These are phyloP conservation scores for Neurospora discreta DNA, from an alignment of 495 filamentous ascomycete genomes.

Conservation along the genomic window DNA sequence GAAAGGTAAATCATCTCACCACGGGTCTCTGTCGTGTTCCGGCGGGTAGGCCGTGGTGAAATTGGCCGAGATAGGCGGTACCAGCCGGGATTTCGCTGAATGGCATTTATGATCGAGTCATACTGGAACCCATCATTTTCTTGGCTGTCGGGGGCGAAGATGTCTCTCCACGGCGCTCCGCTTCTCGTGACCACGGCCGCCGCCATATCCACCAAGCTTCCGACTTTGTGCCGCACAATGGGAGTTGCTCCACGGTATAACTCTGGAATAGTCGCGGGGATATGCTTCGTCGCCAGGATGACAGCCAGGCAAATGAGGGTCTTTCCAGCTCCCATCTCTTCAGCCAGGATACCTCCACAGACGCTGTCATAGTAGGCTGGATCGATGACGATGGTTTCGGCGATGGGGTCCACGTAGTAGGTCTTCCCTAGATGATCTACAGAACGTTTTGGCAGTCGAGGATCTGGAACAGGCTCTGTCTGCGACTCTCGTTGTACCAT, in stretches of 20 bases:
- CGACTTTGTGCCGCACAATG: slow-evolving; percentile 10
- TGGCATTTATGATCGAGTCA: slow-evolving; percentile 39
- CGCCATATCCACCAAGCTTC: slow-evolving; percentile 49
- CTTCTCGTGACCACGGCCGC: slow-evolving; percentile 53
- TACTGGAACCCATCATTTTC: slow-evolving; percentile 25
- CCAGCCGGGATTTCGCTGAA: slow-evolving; percentile 40
- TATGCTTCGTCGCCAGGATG: slow-evolving; percentile 66
- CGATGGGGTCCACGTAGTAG: slow-evolving; percentile 66
- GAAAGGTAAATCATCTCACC: slow-evolving; percentile 43
- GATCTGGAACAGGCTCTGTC: slow-evolving; percentile 56
- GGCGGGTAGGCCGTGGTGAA: slow-evolving; percentile 15
- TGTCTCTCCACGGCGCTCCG: slow-evolving; percentile 55
- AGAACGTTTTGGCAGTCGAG: slow-evolving; percentile 46
- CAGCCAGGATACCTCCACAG: slow-evolving; percentile 66
- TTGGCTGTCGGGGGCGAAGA: slow-evolving; percentile 32
- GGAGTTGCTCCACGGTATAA: slow-evolving; percentile 4
- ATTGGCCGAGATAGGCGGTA: slow-evolving; percentile 42
- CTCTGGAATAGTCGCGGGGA: slow-evolving; percentile 53
- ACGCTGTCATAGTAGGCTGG: slow-evolving; percentile 63
- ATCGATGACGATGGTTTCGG: slow-evolving; percentile 46
- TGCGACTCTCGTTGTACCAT: slow-evolving; percentile 79
- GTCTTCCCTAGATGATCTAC: slow-evolving; percentile 46
- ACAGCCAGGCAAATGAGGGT: slow-evolving; percentile 78
- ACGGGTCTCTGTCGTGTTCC: slow-evolving; percentile 15
- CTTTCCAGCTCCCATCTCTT: slow-evolving; percentile 69